Base-by-base conservation (phyloP, 2,329 filamentous ascomycete genomes). In the Curvularia sp. region DNA sequence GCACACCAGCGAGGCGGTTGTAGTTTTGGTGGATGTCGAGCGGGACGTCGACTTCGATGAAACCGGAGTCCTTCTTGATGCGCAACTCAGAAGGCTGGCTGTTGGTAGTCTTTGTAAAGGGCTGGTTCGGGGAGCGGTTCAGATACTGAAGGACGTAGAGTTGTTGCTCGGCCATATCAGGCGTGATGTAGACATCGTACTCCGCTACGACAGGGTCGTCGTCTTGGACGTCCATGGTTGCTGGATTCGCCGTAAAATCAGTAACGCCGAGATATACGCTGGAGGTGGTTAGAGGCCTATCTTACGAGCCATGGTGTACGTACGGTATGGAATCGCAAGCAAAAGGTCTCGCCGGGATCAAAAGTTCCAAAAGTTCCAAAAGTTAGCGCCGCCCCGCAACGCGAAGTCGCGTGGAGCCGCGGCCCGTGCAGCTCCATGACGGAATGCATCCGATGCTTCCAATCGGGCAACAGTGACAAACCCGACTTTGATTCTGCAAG, bases 1-100 rank as follows among this genome's bases (percentile, higher is more conserved):
- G 85, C 51, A 95, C 80, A 48, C 92, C 94, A 80, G 94, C 93
- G 65, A 86, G 85, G 65, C 89, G 86, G 79, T 98, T 93, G 82
- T 97, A 98, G 72, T 91, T 89, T 76, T 48, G 42, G 88, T 88
- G 80, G 88, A 77, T 72, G 57, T 77, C 87, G 68, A 97, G 83
- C 4, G 92, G 92, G n/a, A 97, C 85, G 75, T 99, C 95, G 52
- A 98, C 83, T 79, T 99, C 95, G 56, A 97, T 83, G 80, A 97
- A 91, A 55, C 93, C 93, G 0, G 91, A 86, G 56, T 85, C 81
- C 13, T 89, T 85, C 81, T 98, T 99, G 75, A 97, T 81, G 66
- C 94, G 92, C 70, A 98, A 82, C 68, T 90, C 87, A 15, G 86
- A 81, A 10, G 94, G 90, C 55, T 84, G 82, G 15, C 80, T 79